phyloP scores from a whole-genome alignment of 169 alveolate genomes.

The Cytauxzoon felis region DNA sequence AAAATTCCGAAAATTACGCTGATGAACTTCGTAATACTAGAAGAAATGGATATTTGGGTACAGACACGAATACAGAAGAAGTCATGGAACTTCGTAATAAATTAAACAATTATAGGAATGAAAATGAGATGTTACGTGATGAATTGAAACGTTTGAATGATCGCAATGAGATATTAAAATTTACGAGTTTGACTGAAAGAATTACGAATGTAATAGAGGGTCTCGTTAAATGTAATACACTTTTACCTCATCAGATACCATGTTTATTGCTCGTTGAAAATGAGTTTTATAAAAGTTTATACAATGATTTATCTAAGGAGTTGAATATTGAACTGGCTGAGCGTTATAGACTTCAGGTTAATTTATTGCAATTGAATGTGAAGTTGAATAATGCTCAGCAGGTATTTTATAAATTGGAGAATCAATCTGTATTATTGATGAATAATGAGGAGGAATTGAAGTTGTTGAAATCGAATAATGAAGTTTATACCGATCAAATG shows the following conservation, averaged over 20 bases:
- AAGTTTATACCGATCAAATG: constrained; percentile 39
- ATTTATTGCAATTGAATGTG: constrained; percentile 18
- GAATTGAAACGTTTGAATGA: too few relatives aligned
- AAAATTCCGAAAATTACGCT: too few relatives aligned
- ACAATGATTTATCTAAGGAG: not conserved
- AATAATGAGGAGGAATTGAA: constrained; percentile 29
- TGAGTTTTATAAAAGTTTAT: constrained; percentile 21
- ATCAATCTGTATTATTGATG: constrained; percentile 11
- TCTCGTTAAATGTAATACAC: too few relatives aligned
- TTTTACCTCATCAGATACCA: too few relatives aligned
- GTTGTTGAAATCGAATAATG: constrained; percentile 15
- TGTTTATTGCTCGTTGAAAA: too few relatives aligned
- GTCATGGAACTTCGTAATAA: too few relatives aligned
- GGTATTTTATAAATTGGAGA: constrained; percentile 31
- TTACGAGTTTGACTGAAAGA: not conserved
- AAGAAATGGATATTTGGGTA: too few relatives aligned
- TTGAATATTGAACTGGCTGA: constrained; percentile 14
- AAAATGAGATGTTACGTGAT: too few relatives aligned
- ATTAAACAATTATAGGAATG: too few relatives aligned
- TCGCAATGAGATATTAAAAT: not conserved
- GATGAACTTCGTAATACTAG: too few relatives aligned
- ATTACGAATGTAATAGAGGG: too few relatives aligned
- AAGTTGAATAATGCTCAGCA: constrained; percentile 39
- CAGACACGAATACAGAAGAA: too few relatives aligned
- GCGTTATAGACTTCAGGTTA: constrained; percentile 27